Percentiles rank a stretch among this genome's conserved stretches.
phyloP scores from a whole-genome alignment of 345 rosid species.

The Rhizophora mangle region DNA sequence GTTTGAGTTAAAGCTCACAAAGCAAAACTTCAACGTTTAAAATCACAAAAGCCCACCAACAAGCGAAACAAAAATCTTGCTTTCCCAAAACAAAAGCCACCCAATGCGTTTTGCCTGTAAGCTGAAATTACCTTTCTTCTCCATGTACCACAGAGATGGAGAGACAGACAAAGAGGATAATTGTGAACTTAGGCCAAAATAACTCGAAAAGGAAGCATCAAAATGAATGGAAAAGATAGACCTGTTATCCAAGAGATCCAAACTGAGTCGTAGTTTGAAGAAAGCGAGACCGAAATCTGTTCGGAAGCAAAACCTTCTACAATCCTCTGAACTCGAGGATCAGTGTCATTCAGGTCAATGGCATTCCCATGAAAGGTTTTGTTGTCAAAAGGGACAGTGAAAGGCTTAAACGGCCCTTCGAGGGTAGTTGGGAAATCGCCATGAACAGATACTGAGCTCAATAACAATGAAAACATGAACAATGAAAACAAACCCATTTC shows the following conservation, averaged over 20 bases:
- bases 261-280: slow-evolving; percentile 54
- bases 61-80: background rate
- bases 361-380: slow-evolving; percentile 43
- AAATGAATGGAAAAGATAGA: slow-evolving; percentile 1
- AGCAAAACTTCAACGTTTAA: background rate
- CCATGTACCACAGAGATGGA: background rate
- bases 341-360: slow-evolving; percentile 68
- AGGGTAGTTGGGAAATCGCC: slow-evolving; percentile 49
- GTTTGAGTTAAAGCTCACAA: too few relatives aligned
- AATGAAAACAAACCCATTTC: slow-evolving; percentile 4
- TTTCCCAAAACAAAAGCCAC: background rate
- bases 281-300: slow-evolving; percentile 80
- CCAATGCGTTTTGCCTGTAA: too few relatives aligned
- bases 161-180: too few relatives aligned
- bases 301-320: slow-evolving; percentile 49
- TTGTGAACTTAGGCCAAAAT: too few relatives aligned
- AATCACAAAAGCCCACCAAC: background rate
- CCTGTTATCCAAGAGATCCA: slow-evolving; percentile 96
- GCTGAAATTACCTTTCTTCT: background rate
- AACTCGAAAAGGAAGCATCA: background rate
- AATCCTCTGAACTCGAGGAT: slow-evolving; percentile 47
- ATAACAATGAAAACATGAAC: background rate
- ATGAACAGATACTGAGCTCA: slow-evolving; percentile 9
- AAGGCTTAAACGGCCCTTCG: slow-evolving; percentile 75
- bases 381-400: slow-evolving; percentile 56